Evolutionary conservation across 345 rosid genomes (phyloP).

Genomic region (Isatis tinctoria): DNA sequence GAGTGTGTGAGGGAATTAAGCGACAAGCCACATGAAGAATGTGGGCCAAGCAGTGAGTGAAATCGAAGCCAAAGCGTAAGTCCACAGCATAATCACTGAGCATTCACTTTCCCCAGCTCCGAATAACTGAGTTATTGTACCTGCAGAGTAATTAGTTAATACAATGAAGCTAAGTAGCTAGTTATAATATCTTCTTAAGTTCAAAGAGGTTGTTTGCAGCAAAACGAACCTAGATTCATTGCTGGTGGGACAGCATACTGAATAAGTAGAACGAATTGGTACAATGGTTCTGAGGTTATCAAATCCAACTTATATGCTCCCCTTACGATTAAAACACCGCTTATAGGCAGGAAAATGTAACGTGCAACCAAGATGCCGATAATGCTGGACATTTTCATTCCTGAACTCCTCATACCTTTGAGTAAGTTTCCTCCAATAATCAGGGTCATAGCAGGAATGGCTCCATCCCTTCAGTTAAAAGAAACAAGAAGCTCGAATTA

Average conservation of each 20-base stretch:
- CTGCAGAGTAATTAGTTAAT: conserved; percentile 22
- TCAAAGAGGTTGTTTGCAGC: neutral
- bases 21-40: conserved; percentile 62
- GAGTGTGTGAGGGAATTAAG: conserved; percentile 12
- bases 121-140: conserved; percentile 61
- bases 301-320: conserved; percentile 46
- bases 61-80: conserved; percentile 56
- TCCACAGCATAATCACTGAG: conserved; percentile 65
- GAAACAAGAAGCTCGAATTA: neutral
- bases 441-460: conserved; percentile 60
- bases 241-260: conserved; percentile 77
- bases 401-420: conserved; percentile 52
- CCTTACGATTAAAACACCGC: conserved; percentile 51
- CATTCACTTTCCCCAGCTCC: conserved; percentile 66
- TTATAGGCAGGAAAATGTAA: conserved; percentile 46
- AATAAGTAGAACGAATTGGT: conserved; percentile 55
- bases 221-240: conserved; percentile 55
- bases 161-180: neutral
- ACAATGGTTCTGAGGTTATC: conserved; percentile 50
- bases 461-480: conserved; percentile 46
- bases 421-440: conserved; percentile 60
- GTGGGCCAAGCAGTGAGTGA: conserved; percentile 70
- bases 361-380: conserved; percentile 47
- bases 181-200: neutral
- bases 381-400: conserved; percentile 33